Evolutionary conservation across 129 eudicot species (phyloP), one percentile per base, ranked within the genome.

Genomic region (Mikania micrantha): DNA sequence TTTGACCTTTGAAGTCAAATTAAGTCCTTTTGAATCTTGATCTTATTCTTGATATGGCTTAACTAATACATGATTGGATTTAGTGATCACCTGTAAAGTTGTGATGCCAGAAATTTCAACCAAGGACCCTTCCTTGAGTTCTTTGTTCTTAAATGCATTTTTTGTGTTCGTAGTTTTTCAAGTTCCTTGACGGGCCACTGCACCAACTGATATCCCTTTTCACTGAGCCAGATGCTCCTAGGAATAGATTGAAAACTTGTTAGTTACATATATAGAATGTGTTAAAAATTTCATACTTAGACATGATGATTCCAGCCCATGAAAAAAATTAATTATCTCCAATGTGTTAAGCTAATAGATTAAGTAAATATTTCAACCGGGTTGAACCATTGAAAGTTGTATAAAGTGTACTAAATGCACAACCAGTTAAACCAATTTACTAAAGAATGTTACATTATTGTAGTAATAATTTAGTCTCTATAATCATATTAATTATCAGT

Each of bases 161-260:
- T 45, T 29, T 77, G 73, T 58, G 38, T 22, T 0, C 81, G 78
- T 16, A 82, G 65, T 39, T 60, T 78, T 50, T 80, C 87, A 2
- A 85, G 72, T 59, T 85, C 96, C 9, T 57, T 56, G 12, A 86
- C 77, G 0, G 93, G 88, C 93, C 93, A 86, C 66, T 86, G 93
- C 22, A 86, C 61, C 78, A 86, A 61, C 45, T 86, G 94, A 25
- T 83, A 74, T 45, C 83, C 77, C 4, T 41, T 60, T 24, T 67
- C 60, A 25, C 79, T 74, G 35, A 85, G 87, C 88, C 85, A 80
- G 44, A 88, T 47, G 45, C 47, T 74, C 28, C 91, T 78, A 0
- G 96, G 96, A 71, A 88, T 73, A 2, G 82, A 65, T 85, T 88
- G 75, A 2, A 44, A 61, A 74, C 58, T 25, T 24, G 39, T 72